These are phyloP conservation scores for Pistacia vera DNA, from an alignment of 345 rosid genomes.

Conservation along the genomic window DNA sequence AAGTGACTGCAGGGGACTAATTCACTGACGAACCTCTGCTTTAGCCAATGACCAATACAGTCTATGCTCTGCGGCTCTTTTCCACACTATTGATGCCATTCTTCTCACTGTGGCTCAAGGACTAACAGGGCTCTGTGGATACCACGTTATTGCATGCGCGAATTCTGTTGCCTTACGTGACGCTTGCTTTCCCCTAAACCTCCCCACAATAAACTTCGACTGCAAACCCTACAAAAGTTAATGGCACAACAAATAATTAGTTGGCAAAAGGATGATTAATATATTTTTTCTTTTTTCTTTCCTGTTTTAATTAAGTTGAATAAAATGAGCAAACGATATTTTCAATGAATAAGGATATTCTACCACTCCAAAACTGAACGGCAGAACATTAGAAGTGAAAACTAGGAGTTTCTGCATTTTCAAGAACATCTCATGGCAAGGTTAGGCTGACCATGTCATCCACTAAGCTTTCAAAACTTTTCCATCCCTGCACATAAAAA, in stretches of 20 bases:
- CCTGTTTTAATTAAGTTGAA: no score
- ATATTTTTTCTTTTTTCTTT: not conserved
- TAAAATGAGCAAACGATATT: not conserved
- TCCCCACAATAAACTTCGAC: conserved; percentile 66
- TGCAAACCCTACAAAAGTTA: conserved; percentile 49
- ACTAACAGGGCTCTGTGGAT: not conserved
- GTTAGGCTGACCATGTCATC: conserved; percentile 50
- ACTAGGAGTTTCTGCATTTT: conserved; percentile 67
- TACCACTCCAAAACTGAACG: conserved; percentile 59
- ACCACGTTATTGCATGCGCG: not conserved
- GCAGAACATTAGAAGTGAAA: conserved; percentile 63
- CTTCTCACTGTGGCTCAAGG: conserved; percentile 4
- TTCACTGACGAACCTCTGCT: not conserved
- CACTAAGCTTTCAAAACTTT: conserved; percentile 44
- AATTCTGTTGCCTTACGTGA: conserved; percentile 18
- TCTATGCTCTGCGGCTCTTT: not conserved
- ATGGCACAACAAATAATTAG: not conserved
- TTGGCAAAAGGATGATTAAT: not conserved
- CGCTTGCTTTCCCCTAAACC: conserved; percentile 53
- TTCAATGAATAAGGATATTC: not conserved
- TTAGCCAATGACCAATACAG: not conserved
- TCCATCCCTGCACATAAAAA: conserved; percentile 37
- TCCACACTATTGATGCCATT: conserved; percentile 4
- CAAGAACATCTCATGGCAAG: conserved; percentile 53
- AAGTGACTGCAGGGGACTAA: conserved; percentile 4